Percentiles rank a stretch among this genome's conserved stretches.
Evolutionary conservation across 1,139 yeast genomes (phyloP).

Genomic region (Debaryomyces coudertii): DNA sequence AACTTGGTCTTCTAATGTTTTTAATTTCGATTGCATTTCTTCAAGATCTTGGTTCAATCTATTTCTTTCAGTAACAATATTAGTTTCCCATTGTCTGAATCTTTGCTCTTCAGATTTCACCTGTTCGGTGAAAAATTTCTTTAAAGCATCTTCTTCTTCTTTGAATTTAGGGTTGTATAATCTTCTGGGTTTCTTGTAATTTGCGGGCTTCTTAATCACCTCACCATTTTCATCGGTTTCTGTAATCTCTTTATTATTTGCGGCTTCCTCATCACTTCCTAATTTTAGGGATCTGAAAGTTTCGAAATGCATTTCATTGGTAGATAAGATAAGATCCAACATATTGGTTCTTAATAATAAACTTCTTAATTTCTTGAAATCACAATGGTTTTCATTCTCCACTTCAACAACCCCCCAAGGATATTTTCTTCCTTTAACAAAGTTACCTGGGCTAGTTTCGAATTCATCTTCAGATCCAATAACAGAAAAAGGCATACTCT

Average conservation of each 20-base stretch:
- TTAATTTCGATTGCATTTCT: constrained; percentile 76
- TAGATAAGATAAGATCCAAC: constrained; percentile 84
- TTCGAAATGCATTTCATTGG: constrained; percentile 93
- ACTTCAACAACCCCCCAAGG: constrained; percentile 99
- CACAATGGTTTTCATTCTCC: constrained; percentile 94
- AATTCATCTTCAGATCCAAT: constrained; percentile 90
- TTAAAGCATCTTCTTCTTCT: constrained; percentile 93
- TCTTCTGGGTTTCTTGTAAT: constrained; percentile 51
- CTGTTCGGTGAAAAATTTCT: constrained; percentile 96
- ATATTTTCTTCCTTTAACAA: constrained; percentile 88
- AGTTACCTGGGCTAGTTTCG: constrained; percentile 73
- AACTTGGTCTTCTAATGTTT: constrained; percentile 72
- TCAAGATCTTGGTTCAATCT: constrained; percentile 93
- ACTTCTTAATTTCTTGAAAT: constrained; percentile 88
- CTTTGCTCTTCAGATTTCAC: constrained; percentile 96
- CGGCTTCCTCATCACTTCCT: constrained; percentile 57
- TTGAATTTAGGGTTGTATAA: constrained; percentile 87
- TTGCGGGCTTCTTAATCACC: constrained; percentile 31
- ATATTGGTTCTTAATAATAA: constrained; percentile 88
- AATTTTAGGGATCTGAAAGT: constrained; percentile 82
- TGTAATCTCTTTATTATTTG: constrained; percentile 32
- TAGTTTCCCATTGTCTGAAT: constrained; percentile 98
- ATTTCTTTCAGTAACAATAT: constrained; percentile 91
- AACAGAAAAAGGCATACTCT: constrained; percentile 91
- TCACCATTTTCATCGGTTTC: constrained; percentile 36